These are phyloP conservation scores for Podospora sp. DNA, from an alignment of 495 filamentous ascomycete species.

Conservation along the genomic window DNA sequence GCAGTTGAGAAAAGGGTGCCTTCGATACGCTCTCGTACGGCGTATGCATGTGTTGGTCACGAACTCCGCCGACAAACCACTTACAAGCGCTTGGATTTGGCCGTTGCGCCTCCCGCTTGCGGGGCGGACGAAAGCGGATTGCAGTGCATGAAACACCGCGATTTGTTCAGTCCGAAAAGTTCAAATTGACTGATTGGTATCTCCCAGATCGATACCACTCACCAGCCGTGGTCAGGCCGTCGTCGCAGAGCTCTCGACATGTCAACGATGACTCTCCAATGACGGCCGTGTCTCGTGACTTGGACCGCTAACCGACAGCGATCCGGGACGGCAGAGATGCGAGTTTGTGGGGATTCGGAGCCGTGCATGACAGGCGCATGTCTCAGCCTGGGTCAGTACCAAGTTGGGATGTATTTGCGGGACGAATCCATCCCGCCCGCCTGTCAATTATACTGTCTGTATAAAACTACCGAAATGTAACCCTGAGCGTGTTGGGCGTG, in stretches of 20 bases:
- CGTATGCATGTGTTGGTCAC: too few species aligned
- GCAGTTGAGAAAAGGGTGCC: too few species aligned
- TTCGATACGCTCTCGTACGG: too few species aligned
- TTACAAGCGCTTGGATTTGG: neutral
- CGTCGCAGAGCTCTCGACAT: neutral
- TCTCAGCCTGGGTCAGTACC: neutral
- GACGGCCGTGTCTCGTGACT: neutral
- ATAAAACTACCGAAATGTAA: neutral
- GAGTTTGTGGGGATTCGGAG: neutral
- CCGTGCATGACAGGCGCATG: neutral
- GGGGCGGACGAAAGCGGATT: neutral
- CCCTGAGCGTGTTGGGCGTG: neutral
- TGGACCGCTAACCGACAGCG: neutral
- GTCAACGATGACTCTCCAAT: neutral
- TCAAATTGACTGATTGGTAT: neutral
- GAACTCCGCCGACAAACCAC: neutral
- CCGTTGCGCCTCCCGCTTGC: neutral
- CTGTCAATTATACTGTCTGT: neutral
- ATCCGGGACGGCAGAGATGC: neutral
- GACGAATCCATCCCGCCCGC: neutral
- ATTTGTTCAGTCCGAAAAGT: neutral
- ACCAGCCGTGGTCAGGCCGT: neutral
- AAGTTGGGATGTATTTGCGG: neutral
- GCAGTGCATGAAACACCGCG: neutral
- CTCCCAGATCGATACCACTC: neutral